A percentile compares a stretch with the other conserved stretches of the same genome.
Conservation (phyloP, 179 eudicot genomes). For the Gypsophila paniculata region DNA sequence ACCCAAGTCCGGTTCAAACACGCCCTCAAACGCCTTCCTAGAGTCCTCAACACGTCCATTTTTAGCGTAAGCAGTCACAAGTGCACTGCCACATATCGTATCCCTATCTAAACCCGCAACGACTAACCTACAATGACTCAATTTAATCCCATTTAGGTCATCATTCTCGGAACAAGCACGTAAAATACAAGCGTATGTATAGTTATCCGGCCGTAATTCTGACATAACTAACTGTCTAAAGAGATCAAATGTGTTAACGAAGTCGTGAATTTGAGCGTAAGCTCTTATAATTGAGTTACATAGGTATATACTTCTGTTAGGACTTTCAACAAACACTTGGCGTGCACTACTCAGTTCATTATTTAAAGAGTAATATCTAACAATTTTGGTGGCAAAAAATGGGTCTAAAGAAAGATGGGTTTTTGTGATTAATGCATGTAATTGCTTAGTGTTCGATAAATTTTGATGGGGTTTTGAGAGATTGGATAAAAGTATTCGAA, state of each 20-base stretch:
- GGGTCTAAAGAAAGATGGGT: constrained; percentile 68
- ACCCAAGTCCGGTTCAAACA: constrained; percentile 53
- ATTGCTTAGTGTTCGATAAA: constrained; percentile 47
- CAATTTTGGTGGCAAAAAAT: constrained; percentile 63
- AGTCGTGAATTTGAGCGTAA: constrained; percentile 48
- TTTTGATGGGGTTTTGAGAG: constrained; percentile 46
- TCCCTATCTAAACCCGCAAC: constrained; percentile 52
- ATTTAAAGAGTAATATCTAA: constrained; percentile 56
- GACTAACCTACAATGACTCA: constrained; percentile 49
- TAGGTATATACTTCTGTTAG: constrained; percentile 54
- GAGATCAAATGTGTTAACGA: constrained; percentile 40
- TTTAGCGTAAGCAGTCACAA: constrained; percentile 68
- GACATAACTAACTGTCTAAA: constrained; percentile 45
- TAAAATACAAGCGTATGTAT: constrained; percentile 66
- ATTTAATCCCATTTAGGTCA: constrained; percentile 35
- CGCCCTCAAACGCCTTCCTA: constrained; percentile 45
- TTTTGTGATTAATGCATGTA: constrained; percentile 56
- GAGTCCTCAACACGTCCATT: constrained; percentile 50
- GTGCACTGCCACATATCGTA: constrained; percentile 54
- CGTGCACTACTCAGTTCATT: constrained; percentile 55
- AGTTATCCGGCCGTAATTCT: constrained; percentile 55
- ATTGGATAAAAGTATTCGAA: constrained; percentile 43
- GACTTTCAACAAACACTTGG: constrained; percentile 64
- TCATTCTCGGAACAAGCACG: constrained; percentile 50
- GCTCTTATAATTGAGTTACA: constrained; percentile 85